These are phyloP conservation scores for Lantana camara DNA, from an alignment of 257 asterid species.

Conservation along the genomic window DNA sequence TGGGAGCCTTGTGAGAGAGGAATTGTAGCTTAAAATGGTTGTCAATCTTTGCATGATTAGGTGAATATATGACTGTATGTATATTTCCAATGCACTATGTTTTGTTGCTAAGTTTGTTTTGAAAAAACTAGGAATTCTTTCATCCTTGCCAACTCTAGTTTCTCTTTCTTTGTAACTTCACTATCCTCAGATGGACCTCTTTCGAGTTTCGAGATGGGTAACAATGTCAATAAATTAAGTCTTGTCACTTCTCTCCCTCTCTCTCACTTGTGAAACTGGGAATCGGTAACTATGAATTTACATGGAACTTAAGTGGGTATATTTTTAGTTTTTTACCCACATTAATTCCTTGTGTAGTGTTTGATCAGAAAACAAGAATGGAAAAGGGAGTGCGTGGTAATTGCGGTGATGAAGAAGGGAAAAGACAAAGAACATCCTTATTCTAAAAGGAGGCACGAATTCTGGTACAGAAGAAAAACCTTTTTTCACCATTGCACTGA, in stretches of 20 bases:
- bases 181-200: constrained; percentile 40
- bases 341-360: constrained; percentile 18
- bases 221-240: constrained; percentile 29
- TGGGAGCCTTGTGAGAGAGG: constrained; percentile 61
- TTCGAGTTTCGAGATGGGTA: constrained; percentile 31
- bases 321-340: constrained; percentile 20
- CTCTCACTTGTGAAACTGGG: too few species aligned
- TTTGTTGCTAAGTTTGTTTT: background rate
- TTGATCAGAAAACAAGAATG: constrained; percentile 4
- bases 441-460: constrained; percentile 61
- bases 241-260: constrained; percentile 14
- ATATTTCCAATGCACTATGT: background rate
- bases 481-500: constrained; percentile 42
- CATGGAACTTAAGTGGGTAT: constrained; percentile 20
- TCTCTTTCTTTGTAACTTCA: constrained; percentile 31
- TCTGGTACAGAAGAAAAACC: constrained; percentile 47
- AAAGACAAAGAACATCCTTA: constrained; percentile 47
- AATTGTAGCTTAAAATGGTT: constrained; percentile 22
- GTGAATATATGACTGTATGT: background rate
- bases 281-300: too few species aligned
- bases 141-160: constrained; percentile 12
- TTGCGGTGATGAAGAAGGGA: constrained; percentile 27
- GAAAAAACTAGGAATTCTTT: constrained; percentile 34
- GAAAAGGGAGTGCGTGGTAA: constrained; percentile 31
- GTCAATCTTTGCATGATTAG: constrained; percentile 16